phyloP scores from a whole-genome alignment of 2,329 filamentous ascomycete species.

The Diaporthe caulivora region DNA sequence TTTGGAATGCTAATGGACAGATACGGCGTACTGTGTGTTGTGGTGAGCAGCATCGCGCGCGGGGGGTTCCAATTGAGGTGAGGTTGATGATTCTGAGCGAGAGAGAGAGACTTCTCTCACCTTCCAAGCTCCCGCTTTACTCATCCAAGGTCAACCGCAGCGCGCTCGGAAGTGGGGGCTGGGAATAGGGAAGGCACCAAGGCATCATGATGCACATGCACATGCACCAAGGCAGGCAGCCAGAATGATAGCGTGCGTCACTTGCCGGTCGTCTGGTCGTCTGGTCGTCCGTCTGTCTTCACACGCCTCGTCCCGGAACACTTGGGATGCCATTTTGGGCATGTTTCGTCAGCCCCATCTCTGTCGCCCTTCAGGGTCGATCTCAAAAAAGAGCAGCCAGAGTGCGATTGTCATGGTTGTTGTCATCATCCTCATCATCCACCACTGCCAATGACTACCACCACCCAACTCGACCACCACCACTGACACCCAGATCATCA shows the following conservation, averaged over 20 bases:
- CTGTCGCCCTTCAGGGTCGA: neutral
- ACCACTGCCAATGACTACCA: neutral
- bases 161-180: slow-evolving; percentile 1
- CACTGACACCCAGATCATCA: neutral
- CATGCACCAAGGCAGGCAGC: neutral
- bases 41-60: neutral
- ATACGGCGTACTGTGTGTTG: neutral
- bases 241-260: slow-evolving; percentile 8
- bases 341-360: slow-evolving; percentile 18
- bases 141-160: neutral
- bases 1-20: slow-evolving; percentile 2
- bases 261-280: no score
- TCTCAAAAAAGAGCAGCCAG: neutral
- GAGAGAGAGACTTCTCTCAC: slow-evolving; percentile 17
- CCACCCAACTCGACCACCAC: neutral
- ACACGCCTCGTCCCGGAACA: neutral
- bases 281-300: no score
- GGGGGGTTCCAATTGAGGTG: neutral
- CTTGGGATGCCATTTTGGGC: slow-evolving; percentile 14
- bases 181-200: neutral
- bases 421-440: neutral
- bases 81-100: neutral
- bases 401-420: slow-evolving; percentile 8
- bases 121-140: slow-evolving; percentile 4
- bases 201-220: no score